phyloP scores from a whole-genome alignment of 73 alveolate genomes.

The Blepharisma japonicum region DNA sequence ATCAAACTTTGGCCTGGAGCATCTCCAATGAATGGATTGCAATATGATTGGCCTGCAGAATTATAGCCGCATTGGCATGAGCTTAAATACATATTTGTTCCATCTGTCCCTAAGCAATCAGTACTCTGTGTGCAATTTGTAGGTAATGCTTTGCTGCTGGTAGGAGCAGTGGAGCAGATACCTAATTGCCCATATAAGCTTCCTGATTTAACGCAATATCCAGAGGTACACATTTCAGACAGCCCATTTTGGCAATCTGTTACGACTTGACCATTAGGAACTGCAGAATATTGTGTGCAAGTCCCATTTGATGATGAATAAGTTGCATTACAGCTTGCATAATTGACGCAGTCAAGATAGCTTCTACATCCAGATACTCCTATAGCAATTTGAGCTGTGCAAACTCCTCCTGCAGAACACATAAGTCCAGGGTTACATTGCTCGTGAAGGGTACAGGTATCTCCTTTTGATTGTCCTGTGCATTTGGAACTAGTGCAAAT shows the following conservation, averaged over 20 bases:
- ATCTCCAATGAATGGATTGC: conserved; percentile 26
- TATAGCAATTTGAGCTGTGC: neutral
- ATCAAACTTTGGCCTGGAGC: conserved; percentile 17
- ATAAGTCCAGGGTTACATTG: conserved; percentile 4
- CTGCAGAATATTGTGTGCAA: neutral
- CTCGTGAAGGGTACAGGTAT: neutral
- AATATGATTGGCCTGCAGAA: neutral
- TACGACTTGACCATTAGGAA: neutral
- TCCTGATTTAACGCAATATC: neutral
- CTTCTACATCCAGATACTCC: neutral
- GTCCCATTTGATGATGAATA: neutral
- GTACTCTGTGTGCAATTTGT: neutral
- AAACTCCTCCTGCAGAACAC: neutral
- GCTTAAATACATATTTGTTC: neutral
- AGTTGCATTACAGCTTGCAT: neutral
- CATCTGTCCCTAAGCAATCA: neutral
- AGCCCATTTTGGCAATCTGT: conserved; percentile 3
- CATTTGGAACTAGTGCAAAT: neutral
- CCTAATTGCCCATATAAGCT: neutral
- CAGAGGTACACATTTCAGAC: neutral
- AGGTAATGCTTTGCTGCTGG: neutral
- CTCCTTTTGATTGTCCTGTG: neutral
- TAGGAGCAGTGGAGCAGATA: conserved; percentile 12
- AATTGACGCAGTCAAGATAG: neutral
- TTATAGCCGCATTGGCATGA: conserved; percentile 18